Base-by-base conservation (phyloP, 2,329 filamentous ascomycete genomes). In the Biscogniauxia sp. region DNA sequence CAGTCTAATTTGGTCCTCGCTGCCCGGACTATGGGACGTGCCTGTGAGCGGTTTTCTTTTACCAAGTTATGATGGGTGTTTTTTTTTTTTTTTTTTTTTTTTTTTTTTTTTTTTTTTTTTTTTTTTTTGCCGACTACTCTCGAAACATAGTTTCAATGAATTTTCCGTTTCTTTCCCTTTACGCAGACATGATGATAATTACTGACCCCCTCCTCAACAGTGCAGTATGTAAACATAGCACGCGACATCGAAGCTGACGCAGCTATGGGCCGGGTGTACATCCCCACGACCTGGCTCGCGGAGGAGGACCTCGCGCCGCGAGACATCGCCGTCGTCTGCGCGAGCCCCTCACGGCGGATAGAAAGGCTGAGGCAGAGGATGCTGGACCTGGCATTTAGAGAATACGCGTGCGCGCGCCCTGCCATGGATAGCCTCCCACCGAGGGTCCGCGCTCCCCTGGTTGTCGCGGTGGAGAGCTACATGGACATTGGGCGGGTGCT, bases 221-320 rank as follows among this genome's bases (percentile, higher is more conserved):
- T 92, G n/a, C 89, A 93, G 69, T 91, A 89, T 67, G 84, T 91
- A 68, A 93, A 92, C 69, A 91, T 93, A 62, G 87, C 88, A 2
- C 85, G 90, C 20, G 90, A 93, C 68, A 86, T 92, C n/a, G 73
- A 77, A 3, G 84, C 86, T 2, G 90, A 92, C 67, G 87, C 89
- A 0, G 75, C 77, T 15, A 84, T 90, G 41, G 80, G 80, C 1
- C 82, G 90, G 6, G 88, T 91, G 6, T 93, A 93, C 70, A 75
- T 92, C 4, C 90, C 90, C 0, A 77, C 78, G 0, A 74, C 75
- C 0, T 92, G 89, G 89, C 76, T 92, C 1, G 77, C 80, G 49
- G 82, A 86, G 56, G 80, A 81, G 56, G 81, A 80, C 1, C 67
- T 90, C 20, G 80, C 78, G 0, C 80, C 84, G 0, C 73, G 80